These are phyloP conservation scores for Apiospora koreana DNA, from an alignment of 2,329 filamentous ascomycete species.

Conservation along the genomic window DNA sequence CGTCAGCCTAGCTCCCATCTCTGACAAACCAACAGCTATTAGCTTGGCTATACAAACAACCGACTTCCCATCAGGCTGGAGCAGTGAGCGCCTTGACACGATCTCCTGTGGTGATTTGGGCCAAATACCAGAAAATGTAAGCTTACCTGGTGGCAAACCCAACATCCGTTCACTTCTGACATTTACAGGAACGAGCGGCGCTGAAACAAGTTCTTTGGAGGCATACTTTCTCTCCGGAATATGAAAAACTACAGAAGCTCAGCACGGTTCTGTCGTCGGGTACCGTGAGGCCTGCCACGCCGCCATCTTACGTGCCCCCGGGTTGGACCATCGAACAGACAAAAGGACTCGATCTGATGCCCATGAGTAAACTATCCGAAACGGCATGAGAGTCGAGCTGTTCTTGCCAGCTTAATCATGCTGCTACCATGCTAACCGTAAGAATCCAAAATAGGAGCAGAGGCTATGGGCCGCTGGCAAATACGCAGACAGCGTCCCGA, in stretches of 20 bases:
- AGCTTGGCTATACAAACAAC: no score
- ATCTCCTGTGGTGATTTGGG: not conserved
- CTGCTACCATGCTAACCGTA: not conserved
- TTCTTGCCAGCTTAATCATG: not conserved
- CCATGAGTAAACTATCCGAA: slow-evolving; percentile 5
- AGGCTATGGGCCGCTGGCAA: not conserved
- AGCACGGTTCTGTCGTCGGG: not conserved
- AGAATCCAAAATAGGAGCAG: not conserved
- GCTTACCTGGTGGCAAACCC: not conserved
- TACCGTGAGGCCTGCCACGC: not conserved
- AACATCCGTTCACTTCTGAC: not conserved
- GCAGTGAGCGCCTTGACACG: not conserved
- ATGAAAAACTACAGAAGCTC: not conserved
- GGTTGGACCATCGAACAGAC: slow-evolving; percentile 8
- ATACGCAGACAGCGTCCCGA: not conserved
- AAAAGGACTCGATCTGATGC: not conserved
- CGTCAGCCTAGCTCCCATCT: no score
- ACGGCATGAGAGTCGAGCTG: not conserved
- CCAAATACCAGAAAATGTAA: not conserved
- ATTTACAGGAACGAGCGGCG: not conserved
- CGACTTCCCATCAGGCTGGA: not conserved
- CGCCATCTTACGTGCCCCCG: not conserved
- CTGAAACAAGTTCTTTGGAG: not conserved
- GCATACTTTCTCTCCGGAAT: not conserved
- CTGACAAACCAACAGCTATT: no score